A percentile compares a stretch with the other conserved stretches of the same genome.
These are phyloP conservation scores for Caloboletus inedulis DNA, from an alignment of 1,284 basidiomycete genomes.

Conservation along the genomic window DNA sequence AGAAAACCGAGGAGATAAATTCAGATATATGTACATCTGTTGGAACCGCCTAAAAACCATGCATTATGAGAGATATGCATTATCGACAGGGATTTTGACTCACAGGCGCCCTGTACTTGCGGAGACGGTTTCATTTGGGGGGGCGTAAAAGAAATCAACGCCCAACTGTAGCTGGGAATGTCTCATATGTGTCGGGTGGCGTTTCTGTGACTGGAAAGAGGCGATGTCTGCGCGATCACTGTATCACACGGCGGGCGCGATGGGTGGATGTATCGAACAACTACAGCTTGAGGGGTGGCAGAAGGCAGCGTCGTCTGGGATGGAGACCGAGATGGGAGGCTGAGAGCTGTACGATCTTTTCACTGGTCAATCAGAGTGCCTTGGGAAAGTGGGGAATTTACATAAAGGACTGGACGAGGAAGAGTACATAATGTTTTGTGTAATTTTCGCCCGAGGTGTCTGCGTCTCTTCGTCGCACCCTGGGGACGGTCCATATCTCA, in stretches of 20 bases:
- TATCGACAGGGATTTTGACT: background rate
- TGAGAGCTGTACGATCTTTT: conserved; percentile 7
- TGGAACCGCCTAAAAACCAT: background rate
- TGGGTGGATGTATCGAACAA: background rate
- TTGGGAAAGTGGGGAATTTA: conserved; percentile 27
- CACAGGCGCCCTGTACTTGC: background rate
- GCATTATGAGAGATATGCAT: background rate
- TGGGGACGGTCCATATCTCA: background rate
- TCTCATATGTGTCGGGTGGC: background rate
- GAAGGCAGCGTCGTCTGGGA: background rate
- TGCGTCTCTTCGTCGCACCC: background rate
- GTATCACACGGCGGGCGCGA: background rate
- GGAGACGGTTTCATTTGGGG: background rate
- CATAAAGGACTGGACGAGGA: conserved; percentile 24
- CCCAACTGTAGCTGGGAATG: background rate
- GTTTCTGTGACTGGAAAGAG: background rate
- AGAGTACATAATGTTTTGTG: conserved; percentile 23
- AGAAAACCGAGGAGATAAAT: conserved; percentile 4
- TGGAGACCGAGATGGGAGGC: background rate
- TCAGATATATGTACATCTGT: background rate
- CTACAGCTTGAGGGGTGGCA: background rate
- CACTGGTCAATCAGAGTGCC: conserved; percentile 3
- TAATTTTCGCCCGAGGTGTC: conserved; percentile 1
- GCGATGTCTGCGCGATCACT: background rate
- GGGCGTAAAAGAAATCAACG: background rate